phyloP scores from a whole-genome alignment of 257 asterid genomes.

The Solanum sejunctum region DNA sequence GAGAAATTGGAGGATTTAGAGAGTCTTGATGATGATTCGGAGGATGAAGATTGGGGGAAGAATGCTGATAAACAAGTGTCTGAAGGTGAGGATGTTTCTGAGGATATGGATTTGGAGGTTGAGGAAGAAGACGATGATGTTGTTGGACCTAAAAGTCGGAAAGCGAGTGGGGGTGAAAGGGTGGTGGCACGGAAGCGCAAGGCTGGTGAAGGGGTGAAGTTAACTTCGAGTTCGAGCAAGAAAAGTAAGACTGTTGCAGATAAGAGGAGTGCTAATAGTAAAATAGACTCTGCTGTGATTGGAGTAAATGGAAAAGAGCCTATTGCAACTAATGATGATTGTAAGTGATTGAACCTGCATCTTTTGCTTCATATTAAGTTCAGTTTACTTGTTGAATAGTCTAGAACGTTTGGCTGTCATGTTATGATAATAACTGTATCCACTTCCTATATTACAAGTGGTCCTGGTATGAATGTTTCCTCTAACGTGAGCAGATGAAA shows the following conservation, averaged over 20 bases:
- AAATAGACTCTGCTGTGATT: conserved; percentile 11
- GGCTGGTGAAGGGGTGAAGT: conserved; percentile 15
- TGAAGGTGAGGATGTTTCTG: conserved; percentile 41
- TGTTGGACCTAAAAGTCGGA: background rate
- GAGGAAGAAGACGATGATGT: conserved; percentile 22
- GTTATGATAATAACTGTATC: background rate
- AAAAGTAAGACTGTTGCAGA: conserved; percentile 33
- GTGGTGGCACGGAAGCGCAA: conserved; percentile 35
- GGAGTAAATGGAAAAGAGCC: conserved; percentile 18
- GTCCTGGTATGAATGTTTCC: background rate
- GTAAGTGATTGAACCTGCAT: conserved; percentile 33
- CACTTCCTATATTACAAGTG: background rate
- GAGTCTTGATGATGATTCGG: conserved; percentile 34
- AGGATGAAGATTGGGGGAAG: conserved; percentile 67
- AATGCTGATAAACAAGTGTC: conserved; percentile 24
- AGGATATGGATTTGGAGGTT: conserved; percentile 50
- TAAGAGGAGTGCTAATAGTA: conserved; percentile 9
- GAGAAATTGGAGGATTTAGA: conserved; percentile 17
- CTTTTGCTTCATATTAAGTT: background rate
- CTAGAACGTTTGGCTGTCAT: background rate
- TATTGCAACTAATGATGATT: conserved; percentile 11
- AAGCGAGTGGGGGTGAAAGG: conserved; percentile 1
- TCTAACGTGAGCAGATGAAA: background rate
- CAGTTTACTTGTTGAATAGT: background rate
- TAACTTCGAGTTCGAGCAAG: conserved; percentile 25